Conservation (phyloP, 768 basidiomycete species). For the Leccinum truebloodii region DNA sequence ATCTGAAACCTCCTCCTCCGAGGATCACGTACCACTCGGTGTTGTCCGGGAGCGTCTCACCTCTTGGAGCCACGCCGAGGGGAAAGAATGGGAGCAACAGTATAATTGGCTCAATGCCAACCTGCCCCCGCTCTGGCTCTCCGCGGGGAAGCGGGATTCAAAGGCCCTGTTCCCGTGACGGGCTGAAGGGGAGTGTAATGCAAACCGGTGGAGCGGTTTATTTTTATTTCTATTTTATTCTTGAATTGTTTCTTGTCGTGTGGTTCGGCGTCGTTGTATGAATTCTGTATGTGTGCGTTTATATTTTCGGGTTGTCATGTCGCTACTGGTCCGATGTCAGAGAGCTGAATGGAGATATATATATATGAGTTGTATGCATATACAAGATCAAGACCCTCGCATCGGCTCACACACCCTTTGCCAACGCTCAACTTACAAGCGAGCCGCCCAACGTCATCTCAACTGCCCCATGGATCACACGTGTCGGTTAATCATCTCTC, state of each 20-base stretch:
- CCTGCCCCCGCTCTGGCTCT: not conserved
- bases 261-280: not conserved
- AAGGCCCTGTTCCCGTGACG: not conserved
- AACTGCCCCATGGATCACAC: not conserved
- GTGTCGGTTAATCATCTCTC: not conserved
- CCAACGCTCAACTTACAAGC: not conserved
- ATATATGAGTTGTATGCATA: no score
- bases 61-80: not conserved
- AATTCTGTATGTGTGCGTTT: not conserved
- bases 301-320: not conserved
- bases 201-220: not conserved
- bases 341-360: no score
- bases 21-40: conserved; percentile 21
- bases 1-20: conserved; percentile 3
- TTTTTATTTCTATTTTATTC: not conserved
- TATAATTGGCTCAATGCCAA: not conserved
- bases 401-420: not conserved
- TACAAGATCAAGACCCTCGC: no score
- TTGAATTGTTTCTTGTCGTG: not conserved
- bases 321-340: no score
- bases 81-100: not conserved
- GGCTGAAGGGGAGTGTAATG: not conserved
- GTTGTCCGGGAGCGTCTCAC: conserved; percentile 10
- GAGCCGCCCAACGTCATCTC: not conserved
- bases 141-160: not conserved